These are phyloP conservation scores for Botryotinia convoluta DNA, from an alignment of 2,329 filamentous ascomycete genomes.

Conservation along the genomic window DNA sequence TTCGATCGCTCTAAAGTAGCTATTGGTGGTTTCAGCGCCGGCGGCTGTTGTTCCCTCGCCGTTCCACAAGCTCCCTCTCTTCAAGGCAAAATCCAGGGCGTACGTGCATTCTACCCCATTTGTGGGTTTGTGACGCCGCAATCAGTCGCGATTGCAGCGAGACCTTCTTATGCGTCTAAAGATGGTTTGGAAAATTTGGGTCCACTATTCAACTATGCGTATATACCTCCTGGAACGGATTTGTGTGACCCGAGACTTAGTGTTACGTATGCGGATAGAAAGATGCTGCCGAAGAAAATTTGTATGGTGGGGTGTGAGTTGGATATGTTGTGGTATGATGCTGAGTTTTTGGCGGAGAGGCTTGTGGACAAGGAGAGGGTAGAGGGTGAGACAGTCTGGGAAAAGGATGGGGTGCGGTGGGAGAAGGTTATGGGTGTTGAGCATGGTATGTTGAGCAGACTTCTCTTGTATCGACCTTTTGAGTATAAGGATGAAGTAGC, in stretches of 20 bases:
- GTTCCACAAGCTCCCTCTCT: slow-evolving; percentile 42
- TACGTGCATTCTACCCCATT: slow-evolving; percentile 46
- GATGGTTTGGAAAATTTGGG: slow-evolving; percentile 24
- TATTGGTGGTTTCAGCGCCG: slow-evolving; percentile 50
- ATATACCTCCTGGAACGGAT: slow-evolving; percentile 26
- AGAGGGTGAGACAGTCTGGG: slow-evolving; percentile 10
- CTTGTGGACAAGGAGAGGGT: slow-evolving; percentile 21
- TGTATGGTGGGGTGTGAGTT: slow-evolving; percentile 29
- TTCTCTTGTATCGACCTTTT: background rate
- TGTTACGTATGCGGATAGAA: slow-evolving; percentile 23
- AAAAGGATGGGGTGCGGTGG: slow-evolving; percentile 16
- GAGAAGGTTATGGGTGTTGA: slow-evolving; percentile 15
- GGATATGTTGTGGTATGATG: slow-evolving; percentile 32
- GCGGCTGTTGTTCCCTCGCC: slow-evolving; percentile 48
- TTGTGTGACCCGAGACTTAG: slow-evolving; percentile 28
- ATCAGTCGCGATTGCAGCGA: slow-evolving; percentile 33
- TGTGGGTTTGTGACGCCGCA: slow-evolving; percentile 41
- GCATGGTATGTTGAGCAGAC: slow-evolving; percentile 15
- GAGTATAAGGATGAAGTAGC: background rate
- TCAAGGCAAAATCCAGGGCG: slow-evolving; percentile 36
- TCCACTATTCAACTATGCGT: slow-evolving; percentile 25
- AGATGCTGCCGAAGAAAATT: slow-evolving; percentile 24
- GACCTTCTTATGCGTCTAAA: slow-evolving; percentile 28
- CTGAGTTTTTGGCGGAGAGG: slow-evolving; percentile 25
- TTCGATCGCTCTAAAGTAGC: slow-evolving; percentile 45